Conservation (phyloP, 2,329 filamentous ascomycete species). For the Alternaria sp. region DNA sequence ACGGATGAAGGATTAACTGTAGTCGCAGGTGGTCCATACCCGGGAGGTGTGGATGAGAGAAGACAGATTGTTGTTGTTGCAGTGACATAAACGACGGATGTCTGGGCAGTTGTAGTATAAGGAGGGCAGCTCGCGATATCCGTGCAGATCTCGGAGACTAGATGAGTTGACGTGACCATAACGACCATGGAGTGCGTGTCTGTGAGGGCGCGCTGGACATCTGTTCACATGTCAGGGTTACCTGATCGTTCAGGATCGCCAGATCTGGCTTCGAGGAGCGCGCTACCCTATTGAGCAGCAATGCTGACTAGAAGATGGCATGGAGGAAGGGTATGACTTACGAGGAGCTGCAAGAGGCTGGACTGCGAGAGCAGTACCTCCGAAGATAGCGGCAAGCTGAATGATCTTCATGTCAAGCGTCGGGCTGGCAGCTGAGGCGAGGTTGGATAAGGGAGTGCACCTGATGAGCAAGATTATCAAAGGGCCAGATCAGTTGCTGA, state of each 20-base stretch:
- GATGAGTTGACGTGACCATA: constrained; percentile 51
- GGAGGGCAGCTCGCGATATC: constrained; percentile 48
- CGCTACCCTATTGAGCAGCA: background rate
- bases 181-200: constrained; percentile 49
- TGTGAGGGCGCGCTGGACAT: constrained; percentile 19
- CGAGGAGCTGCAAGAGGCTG: constrained; percentile 29
- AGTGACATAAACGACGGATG: constrained; percentile 47
- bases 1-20: constrained; percentile 12
- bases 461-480: constrained; percentile 25
- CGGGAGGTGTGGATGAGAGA: constrained; percentile 26
- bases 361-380: constrained; percentile 30
- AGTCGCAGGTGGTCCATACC: constrained; percentile 15
- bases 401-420: constrained; percentile 38
- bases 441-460: constrained; percentile 29
- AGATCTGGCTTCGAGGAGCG: background rate
- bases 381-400: constrained; percentile 35
- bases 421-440: constrained; percentile 21
- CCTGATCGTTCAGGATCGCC: background rate
- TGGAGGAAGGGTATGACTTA: constrained; percentile 21
- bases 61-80: constrained; percentile 56
- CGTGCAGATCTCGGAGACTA: constrained; percentile 52
- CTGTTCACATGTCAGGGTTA: constrained; percentile 21
- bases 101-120: constrained; percentile 47
- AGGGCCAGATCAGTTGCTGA: constrained; percentile 7
- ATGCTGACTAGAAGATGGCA: background rate